Conservation (phyloP, 1,284 basidiomycete species). For the Leccinum solheimii region DNA sequence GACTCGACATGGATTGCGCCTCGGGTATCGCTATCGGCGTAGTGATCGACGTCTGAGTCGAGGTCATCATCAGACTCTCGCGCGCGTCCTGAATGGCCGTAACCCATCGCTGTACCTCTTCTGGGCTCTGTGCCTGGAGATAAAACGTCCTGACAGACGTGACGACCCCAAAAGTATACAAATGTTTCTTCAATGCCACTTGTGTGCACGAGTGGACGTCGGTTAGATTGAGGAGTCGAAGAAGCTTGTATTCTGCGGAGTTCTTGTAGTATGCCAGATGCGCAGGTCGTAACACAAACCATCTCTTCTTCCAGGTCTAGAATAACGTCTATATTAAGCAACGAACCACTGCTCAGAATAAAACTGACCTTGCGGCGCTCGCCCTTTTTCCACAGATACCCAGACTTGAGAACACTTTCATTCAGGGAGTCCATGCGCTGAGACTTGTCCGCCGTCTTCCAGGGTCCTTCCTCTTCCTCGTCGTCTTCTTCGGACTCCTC, state of each 20-base stretch:
- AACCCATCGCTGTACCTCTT: slow-evolving; percentile 86
- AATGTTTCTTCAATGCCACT: slow-evolving; percentile 87
- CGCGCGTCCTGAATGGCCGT: slow-evolving; percentile 77
- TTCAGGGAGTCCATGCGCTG: slow-evolving; percentile 48
- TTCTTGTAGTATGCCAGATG: slow-evolving; percentile 98
- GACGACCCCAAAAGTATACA: slow-evolving; percentile 90
- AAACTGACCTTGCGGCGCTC: slow-evolving; percentile 87
- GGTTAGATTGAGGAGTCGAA: slow-evolving; percentile 84
- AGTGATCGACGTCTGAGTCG: slow-evolving; percentile 55
- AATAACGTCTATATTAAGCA: slow-evolving; percentile 14
- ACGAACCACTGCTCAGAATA: slow-evolving; percentile 8
- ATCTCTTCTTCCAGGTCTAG: slow-evolving; percentile 97
- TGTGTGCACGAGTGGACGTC: slow-evolving; percentile 91
- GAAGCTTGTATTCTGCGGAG: slow-evolving; percentile 88
- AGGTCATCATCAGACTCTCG: slow-evolving; percentile 60
- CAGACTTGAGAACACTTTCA: slow-evolving; percentile 84
- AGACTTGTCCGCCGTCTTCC: slow-evolving; percentile 51
- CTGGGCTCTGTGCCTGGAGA: slow-evolving; percentile 72
- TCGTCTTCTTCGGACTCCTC: slow-evolving; percentile 77
- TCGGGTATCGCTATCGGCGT: slow-evolving; percentile 52
- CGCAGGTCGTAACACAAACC: slow-evolving; percentile 93
- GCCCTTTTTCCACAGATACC: slow-evolving; percentile 95
- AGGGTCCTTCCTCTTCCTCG: slow-evolving; percentile 63
- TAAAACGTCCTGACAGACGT: slow-evolving; percentile 93
- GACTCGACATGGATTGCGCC: slow-evolving; percentile 32